These are phyloP conservation scores for Besnoitia besnoiti DNA, from an alignment of 169 alveolate species.

Conservation along the genomic window DNA sequence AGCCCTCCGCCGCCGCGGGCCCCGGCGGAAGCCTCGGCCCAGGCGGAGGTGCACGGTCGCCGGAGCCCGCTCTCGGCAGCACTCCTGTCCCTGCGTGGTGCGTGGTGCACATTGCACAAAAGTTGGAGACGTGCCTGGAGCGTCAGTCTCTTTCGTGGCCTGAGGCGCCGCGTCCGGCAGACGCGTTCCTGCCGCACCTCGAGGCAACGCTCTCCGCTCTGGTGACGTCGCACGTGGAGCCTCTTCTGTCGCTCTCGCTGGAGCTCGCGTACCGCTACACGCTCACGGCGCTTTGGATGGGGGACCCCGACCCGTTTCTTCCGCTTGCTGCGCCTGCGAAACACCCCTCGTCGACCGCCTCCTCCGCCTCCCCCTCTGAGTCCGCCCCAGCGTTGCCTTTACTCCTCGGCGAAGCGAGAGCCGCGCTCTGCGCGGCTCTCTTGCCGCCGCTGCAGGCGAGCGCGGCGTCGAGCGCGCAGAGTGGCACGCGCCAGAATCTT, in stretches of 20 bases:
- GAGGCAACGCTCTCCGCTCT: neutral
- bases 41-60: no score
- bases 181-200: neutral
- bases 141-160: no score
- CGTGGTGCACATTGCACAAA: no score
- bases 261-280: neutral
- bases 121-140: no score
- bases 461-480: neutral
- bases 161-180: no score
- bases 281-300: constrained; percentile 16
- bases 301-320: constrained; percentile 6
- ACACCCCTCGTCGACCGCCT: neutral
- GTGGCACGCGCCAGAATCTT: neutral
- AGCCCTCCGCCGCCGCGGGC: no score
- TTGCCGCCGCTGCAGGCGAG: neutral
- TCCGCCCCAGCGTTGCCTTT: neutral
- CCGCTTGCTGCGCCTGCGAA: neutral
- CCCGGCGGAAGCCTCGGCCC: no score
- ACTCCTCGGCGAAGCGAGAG: neutral
- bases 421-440: neutral
- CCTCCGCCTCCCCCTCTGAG: neutral
- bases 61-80: no score
- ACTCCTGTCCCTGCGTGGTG: no score
- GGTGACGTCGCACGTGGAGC: neutral
- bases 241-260: neutral